phyloP scores from a whole-genome alignment of 106 monocot species.

The Dendrobium chrysotoxum region DNA sequence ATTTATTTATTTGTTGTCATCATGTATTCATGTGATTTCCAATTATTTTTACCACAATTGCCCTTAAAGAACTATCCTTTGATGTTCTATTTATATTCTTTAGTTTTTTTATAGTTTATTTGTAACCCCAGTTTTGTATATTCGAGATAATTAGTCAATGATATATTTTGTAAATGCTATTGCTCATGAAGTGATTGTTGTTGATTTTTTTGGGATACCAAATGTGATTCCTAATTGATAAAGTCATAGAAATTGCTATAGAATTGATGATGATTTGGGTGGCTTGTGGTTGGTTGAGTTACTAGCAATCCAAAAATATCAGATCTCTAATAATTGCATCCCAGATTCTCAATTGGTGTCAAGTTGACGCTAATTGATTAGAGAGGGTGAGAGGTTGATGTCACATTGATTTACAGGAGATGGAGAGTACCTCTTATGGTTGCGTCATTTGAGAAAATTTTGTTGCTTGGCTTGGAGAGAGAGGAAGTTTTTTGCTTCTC shows the following conservation, averaged over 20 bases:
- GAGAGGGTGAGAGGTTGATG: neutral
- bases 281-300: neutral
- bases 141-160: neutral
- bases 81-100: neutral
- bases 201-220: neutral
- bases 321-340: neutral
- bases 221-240: neutral
- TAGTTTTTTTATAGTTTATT: neutral
- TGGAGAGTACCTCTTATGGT: neutral
- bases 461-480: neutral
- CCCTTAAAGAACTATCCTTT: neutral
- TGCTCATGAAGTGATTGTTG: neutral
- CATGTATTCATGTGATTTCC: neutral
- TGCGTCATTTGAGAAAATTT: neutral
- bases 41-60: neutral
- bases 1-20: neutral
- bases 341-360: neutral
- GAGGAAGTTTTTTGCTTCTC: neutral
- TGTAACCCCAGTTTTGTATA: neutral
- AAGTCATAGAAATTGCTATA: neutral
- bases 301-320: neutral
- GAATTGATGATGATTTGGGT: neutral
- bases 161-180: neutral
- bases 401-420: neutral
- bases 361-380: neutral